A percentile compares a stretch with the other conserved stretches of the same genome.
Evolutionary conservation across 306 rosid species (phyloP).

Genomic region (Albizia julibrissin): DNA sequence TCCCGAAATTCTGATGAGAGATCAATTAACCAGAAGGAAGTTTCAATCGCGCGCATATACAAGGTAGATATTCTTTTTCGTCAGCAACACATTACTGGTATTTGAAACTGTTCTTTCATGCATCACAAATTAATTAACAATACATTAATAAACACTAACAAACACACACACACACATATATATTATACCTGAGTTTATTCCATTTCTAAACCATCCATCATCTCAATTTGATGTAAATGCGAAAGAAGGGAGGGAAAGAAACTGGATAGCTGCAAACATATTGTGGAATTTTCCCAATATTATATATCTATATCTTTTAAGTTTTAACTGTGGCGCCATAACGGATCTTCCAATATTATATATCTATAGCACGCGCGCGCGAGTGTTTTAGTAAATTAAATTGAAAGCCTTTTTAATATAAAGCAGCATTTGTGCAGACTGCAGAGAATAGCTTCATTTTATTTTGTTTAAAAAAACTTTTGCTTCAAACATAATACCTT

Average conservation of each 20-base stretch:
- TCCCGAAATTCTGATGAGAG: neutral
- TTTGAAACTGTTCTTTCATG: neutral
- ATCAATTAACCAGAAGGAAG: neutral
- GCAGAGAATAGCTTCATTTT: conserved; percentile 56
- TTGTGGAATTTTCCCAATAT: conserved; percentile 42
- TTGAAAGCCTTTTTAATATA: conserved; percentile 44
- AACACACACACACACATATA: no score
- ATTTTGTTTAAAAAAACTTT: neutral
- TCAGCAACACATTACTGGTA: neutral
- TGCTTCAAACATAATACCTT: neutral
- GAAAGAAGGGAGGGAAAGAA: neutral
- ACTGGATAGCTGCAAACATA: conserved; percentile 51
- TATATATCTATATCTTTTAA: conserved; percentile 11
- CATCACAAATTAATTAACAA: neutral
- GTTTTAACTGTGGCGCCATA: conserved; percentile 43
- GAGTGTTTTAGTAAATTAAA: neutral
- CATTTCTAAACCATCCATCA: neutral
- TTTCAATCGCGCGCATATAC: neutral
- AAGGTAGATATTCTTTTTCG: neutral
- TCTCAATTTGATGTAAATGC: neutral
- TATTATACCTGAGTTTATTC: neutral
- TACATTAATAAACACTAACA: neutral
- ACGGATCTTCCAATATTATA: conserved; percentile 56
- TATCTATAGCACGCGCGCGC: no score
- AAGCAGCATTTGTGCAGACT: conserved; percentile 50